Conservation (phyloP, 2,329 filamentous ascomycete species). For the Xylariaceae sp. region DNA sequence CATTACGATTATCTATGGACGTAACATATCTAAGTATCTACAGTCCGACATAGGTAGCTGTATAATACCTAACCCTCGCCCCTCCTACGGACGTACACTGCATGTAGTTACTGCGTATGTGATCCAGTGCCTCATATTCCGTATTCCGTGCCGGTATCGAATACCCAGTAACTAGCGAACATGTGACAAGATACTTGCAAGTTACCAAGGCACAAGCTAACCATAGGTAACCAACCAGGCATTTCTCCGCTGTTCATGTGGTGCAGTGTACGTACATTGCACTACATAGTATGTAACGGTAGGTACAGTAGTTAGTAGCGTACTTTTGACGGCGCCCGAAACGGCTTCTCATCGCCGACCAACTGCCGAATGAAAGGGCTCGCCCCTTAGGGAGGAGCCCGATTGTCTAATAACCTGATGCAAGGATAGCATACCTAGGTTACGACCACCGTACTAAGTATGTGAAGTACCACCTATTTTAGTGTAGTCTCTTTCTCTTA, state of each 20-base stretch:
- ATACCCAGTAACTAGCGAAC: too few relatives aligned
- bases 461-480: neutral
- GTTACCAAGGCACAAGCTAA: too few relatives aligned
- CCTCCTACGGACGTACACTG: too few relatives aligned
- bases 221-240: neutral
- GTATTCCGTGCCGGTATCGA: too few relatives aligned
- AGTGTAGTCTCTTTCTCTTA: neutral
- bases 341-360: constrained; percentile 9
- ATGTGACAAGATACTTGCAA: neutral
- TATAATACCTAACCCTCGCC: too few relatives aligned
- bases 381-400: constrained; percentile 8
- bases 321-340: neutral
- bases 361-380: constrained; percentile 9
- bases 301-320: neutral
- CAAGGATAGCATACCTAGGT: constrained; percentile 21
- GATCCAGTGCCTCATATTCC: too few relatives aligned
- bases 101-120: too few relatives aligned
- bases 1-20: too few relatives aligned
- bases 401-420: constrained; percentile 28
- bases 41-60: too few relatives aligned
- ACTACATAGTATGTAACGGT: too few relatives aligned
- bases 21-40: too few relatives aligned
- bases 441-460: neutral
- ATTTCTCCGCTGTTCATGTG: neutral
- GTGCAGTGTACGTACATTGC: neutral